Evolutionary conservation across 176 grass and related monocot genomes (phyloP).

Genomic region (Canna indica): DNA sequence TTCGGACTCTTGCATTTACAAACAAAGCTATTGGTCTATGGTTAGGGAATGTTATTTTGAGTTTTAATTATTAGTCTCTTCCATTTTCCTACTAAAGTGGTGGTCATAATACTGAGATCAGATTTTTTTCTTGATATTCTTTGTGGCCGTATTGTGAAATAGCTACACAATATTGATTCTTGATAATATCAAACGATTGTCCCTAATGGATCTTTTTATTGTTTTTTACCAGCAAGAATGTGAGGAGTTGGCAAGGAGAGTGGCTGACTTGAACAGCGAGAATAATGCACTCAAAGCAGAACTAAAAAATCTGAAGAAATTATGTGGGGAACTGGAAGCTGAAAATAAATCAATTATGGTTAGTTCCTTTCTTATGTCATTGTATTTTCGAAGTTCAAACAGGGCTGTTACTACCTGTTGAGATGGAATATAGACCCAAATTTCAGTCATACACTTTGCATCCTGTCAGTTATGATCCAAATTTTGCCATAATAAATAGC

Average conservation of each 20-base stretch:
- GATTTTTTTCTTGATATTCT: background rate
- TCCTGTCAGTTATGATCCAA: background rate
- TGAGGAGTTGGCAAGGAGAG: constrained; percentile 45
- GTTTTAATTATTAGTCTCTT: too few species aligned
- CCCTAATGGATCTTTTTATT: background rate
- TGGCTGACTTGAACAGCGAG: constrained; percentile 53
- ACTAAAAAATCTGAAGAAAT: constrained; percentile 58
- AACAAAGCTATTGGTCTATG: too few species aligned
- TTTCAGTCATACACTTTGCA: background rate
- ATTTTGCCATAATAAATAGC: background rate
- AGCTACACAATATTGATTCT: constrained; percentile 4
- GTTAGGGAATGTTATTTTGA: background rate
- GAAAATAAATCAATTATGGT: constrained; percentile 54
- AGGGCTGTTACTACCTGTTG: background rate
- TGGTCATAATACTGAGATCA: background rate
- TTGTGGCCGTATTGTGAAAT: background rate
- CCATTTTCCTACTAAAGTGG: background rate
- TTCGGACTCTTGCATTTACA: too few species aligned
- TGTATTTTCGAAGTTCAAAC: too few species aligned
- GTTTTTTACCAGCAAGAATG: constrained; percentile 58
- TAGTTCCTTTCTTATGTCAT: constrained; percentile 22
- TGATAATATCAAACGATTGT: background rate
- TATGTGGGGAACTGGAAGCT: constrained; percentile 45
- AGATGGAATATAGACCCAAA: background rate
- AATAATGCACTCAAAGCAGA: constrained; percentile 44